Base-by-base conservation (phyloP, 768 basidiomycete genomes). In the Daedaleopsis nitida region DNA sequence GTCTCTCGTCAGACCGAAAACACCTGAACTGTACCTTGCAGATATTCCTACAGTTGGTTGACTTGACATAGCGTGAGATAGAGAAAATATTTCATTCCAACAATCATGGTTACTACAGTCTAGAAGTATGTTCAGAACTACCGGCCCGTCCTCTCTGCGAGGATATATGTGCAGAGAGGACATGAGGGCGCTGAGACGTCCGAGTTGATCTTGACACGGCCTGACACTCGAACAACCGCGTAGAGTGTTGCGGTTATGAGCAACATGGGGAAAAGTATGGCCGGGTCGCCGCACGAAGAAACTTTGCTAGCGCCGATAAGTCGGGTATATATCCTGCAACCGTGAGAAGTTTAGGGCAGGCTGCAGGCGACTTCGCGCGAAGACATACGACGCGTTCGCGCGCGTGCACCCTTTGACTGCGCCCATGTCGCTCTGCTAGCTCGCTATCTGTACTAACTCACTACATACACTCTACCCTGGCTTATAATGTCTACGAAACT, bases 181-280 rank as follows among this genome's bases (percentile, higher is more conserved):
- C 71, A 80, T 68, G 76, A 69, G 88, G 89, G 91, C 91, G 54
- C 89, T 92, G 67, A 91, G 91, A 92, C 81, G 88, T 87, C 86
- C 89, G 74, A 62, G 65, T 89, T 77, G 61, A 66, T 92, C 89
- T 81, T 78, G 78, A 79, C 91, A 88, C 88, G 82, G 81, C 87
- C 80, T 91, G 91, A 92, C 91, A 91, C 91, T 92, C 91, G 73
- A 91, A 92, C 89, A 74, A 80, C 87, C 81, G 84, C 87, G 80
- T 89, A 71, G 52, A 53, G 59, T 57, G 60, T 48, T 73, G 81
- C 86, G 78, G 83, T 80, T 79, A 89, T 87, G 91, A 92, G 91
- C 91, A 92, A 92, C 91, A 89, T 84, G 84, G 90, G 91, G 87
- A 88, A 89, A 76, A 71, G 73, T 66, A 80, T 83, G 81, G 84